Evolutionary conservation across 495 filamentous ascomycete species (phyloP), one percentile per base, ranked within the genome.

Genomic region (Parathielavia appendiculata): DNA sequence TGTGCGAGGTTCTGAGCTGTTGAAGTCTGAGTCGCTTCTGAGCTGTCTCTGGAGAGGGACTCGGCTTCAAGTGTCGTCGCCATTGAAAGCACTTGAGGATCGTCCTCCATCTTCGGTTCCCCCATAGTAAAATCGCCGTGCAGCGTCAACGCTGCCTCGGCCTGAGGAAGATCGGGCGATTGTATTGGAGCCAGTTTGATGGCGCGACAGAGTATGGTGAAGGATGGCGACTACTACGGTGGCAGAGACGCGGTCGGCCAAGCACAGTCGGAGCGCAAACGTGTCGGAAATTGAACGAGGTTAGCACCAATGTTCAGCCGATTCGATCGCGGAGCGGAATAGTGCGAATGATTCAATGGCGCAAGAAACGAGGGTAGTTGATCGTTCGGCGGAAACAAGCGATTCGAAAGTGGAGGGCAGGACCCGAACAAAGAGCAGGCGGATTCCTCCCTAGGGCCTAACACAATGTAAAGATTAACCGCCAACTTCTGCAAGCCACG

Each of bases 1-100:
- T 79, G 67, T 9, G 73, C 14, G 52, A 40, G 71, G 68, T 59
- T 68, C 69, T 73, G 75, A 61, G 69, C 71, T 16, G 53, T 36
- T 54, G 64, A 64, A 11, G 53, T 54, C 44, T 65, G 63, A 5
- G 68, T 75, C 8, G 79, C 79, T 17, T 74, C 75, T 47, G 78
- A 77, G 58, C 71, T 74, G n/a, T 75, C 78, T 58, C 75, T 69
- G 14, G 78, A 78, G 56, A 79, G 73, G 39, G 73, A 67, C 55
- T 81, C 79, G 19, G 72, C 69, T 45, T 81, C 80, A 44, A 76
- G 54, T 11, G 60, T 52, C 11, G 73, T 65, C 65, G 72, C 68
- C 34, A 72, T 58, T 50, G 68, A 61, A 46, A 69, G 40, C 16
- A 49, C 56, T 23, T 71, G 69, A 30, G 72, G 60, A 46, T 69